These are phyloP conservation scores for Schizothecium vesticola DNA, from an alignment of 495 filamentous ascomycete species.

Conservation along the genomic window DNA sequence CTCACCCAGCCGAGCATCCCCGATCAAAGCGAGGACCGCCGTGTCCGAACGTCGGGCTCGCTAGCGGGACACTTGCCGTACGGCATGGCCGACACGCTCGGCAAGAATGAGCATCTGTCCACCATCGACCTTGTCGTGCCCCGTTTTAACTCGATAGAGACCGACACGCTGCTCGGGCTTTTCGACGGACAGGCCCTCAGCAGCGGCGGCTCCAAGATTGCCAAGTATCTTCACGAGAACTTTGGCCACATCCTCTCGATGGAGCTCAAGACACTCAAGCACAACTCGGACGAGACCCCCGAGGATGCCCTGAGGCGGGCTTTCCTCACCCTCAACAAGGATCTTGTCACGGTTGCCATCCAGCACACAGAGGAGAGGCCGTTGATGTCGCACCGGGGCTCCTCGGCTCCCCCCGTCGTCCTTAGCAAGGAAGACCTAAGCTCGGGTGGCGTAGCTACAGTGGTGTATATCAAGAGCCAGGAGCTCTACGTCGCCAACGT, in stretches of 20 bases:
- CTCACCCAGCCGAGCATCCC: conserved; percentile 81
- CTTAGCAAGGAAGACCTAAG: conserved; percentile 82
- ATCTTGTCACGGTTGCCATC: conserved; percentile 80
- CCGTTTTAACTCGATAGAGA: conserved; percentile 82
- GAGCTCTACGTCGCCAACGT: conserved; percentile 94
- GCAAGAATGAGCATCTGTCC: conserved; percentile 87
- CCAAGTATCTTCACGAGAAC: conserved; percentile 93
- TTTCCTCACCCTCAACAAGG: conserved; percentile 88
- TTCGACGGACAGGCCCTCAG: conserved; percentile 89
- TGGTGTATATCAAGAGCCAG: conserved; percentile 80
- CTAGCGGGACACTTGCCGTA: conserved; percentile 82
- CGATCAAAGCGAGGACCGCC: conserved; percentile 89
- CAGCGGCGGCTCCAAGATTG: conserved; percentile 85
- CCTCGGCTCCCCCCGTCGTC: conserved; percentile 58
- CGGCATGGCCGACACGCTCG: conserved; percentile 96
- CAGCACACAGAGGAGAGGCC: conserved; percentile 70
- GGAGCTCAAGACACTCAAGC: conserved; percentile 67
- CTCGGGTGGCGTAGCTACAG: conserved; percentile 86
- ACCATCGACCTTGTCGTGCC: conserved; percentile 98
- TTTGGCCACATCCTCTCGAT: conserved; percentile 77
- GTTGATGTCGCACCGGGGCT: conserved; percentile 60
- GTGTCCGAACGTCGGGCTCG: conserved; percentile 93
- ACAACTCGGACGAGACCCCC: conserved; percentile 58
- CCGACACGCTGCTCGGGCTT: conserved; percentile 84
- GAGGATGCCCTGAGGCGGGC: conserved; percentile 78